Conservation (phyloP, 148 eudicot genomes). For the Agrostemma githago region DNA sequence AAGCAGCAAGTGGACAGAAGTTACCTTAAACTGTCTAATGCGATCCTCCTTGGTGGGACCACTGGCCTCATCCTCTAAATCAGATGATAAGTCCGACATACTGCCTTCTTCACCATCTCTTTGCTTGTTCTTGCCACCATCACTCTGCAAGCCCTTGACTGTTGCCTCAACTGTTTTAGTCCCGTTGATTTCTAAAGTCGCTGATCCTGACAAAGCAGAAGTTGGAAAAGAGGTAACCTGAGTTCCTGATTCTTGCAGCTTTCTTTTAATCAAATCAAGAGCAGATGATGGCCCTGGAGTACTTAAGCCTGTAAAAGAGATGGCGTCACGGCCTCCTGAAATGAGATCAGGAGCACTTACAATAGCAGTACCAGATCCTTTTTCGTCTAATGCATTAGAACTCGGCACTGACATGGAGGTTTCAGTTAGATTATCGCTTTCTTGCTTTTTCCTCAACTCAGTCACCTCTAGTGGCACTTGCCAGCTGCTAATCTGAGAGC, state of each 20-base stretch:
- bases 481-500: conserved; percentile 86
- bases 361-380: conserved; percentile 50
- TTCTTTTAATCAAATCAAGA: conserved; percentile 85
- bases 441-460: conserved; percentile 69
- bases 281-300: conserved; percentile 73
- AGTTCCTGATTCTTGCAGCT: conserved; percentile 88
- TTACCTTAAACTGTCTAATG: conserved; percentile 80
- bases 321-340: conserved; percentile 91
- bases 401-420: conserved; percentile 41
- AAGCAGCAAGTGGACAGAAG: conserved; percentile 6
- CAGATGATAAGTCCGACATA: conserved; percentile 81
- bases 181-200: conserved; percentile 53
- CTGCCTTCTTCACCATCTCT: conserved; percentile 62
- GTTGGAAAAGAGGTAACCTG: conserved; percentile 55
- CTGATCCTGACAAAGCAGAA: conserved; percentile 43
- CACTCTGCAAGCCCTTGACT: conserved; percentile 56
- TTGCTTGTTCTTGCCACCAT: conserved; percentile 65
- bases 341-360: conserved; percentile 86
- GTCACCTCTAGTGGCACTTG: conserved; percentile 80
- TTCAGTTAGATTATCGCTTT: conserved; percentile 47
- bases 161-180: conserved; percentile 54
- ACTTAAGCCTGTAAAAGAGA: conserved; percentile 45
- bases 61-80: conserved; percentile 80
- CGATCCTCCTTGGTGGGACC: conserved; percentile 86
- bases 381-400: conserved; percentile 43